These are phyloP conservation scores for Diaporthe sp. DNA, from an alignment of 2,329 filamentous ascomycete genomes.

Conservation along the genomic window DNA sequence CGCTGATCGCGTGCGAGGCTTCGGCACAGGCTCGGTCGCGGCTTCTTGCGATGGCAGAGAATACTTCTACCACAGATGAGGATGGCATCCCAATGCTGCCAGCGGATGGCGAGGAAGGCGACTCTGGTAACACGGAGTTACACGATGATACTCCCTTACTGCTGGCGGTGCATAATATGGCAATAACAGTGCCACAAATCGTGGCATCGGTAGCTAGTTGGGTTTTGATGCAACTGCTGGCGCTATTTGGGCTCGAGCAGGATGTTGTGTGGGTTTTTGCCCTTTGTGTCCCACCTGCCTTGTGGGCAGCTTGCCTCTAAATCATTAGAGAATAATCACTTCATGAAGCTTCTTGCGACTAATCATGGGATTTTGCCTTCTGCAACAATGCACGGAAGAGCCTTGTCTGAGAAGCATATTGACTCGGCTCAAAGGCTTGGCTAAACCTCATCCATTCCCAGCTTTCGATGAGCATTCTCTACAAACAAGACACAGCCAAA, in stretches of 20 bases:
- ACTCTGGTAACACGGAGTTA: neutral
- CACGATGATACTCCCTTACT: constrained; percentile 4
- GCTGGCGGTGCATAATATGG: constrained; percentile 9
- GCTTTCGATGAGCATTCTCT: neutral
- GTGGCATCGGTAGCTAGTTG: constrained; percentile 4
- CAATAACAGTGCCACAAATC: constrained; percentile 13
- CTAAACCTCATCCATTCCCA: neutral
- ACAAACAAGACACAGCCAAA: neutral
- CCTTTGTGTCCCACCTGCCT: constrained; percentile 13
- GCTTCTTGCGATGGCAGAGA: neutral
- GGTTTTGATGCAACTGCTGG: constrained; percentile 18
- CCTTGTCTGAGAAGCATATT: neutral
- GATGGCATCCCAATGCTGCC: neutral
- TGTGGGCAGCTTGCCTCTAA: constrained; percentile 11
- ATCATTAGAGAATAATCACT: neutral
- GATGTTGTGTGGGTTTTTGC: constrained; percentile 5
- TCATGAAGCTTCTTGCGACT: no score
- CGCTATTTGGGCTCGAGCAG: neutral
- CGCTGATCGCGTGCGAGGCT: constrained; percentile 16
- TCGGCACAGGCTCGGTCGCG: neutral
- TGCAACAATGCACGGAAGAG: no score
- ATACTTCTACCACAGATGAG: neutral
- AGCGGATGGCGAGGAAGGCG: neutral
- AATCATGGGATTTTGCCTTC: no score
- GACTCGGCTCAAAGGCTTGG: neutral